Evolutionary conservation across 2,329 filamentous ascomycete genomes (phyloP).

Genomic region (Colletotrichum caudatum): DNA sequence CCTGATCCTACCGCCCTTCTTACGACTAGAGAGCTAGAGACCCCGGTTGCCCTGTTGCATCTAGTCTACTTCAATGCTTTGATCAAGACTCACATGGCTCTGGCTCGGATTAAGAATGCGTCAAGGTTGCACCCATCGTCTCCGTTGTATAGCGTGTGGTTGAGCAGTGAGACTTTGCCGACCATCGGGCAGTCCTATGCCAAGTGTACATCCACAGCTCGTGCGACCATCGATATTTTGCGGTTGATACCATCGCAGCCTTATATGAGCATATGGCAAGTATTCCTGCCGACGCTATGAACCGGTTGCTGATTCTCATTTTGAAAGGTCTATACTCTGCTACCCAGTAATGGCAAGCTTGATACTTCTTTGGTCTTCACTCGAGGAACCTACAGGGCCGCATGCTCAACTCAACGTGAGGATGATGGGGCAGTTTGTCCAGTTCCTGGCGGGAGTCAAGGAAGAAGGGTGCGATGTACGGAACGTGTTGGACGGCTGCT

Average conservation of each 20-base stretch:
- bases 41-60: slow-evolving; percentile 7
- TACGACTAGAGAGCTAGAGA: slow-evolving; percentile 15
- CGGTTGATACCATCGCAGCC: slow-evolving; percentile 23
- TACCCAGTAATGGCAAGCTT: slow-evolving; percentile 29
- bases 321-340: slow-evolving; percentile 23
- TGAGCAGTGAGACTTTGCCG: background rate
- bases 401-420: slow-evolving; percentile 26
- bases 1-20: background rate
- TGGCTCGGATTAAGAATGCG: slow-evolving; percentile 22
- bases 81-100: slow-evolving; percentile 20
- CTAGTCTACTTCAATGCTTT: slow-evolving; percentile 21
- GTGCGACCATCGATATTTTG: slow-evolving; percentile 24
- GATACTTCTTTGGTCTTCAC: slow-evolving; percentile 26
- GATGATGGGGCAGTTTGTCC: slow-evolving; percentile 30
- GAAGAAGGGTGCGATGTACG: slow-evolving; percentile 31
- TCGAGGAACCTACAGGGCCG: slow-evolving; percentile 32
- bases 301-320: background rate
- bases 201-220: slow-evolving; percentile 27
- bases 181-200: slow-evolving; percentile 18
- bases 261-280: slow-evolving; percentile 27
- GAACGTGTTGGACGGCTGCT: slow-evolving; percentile 30
- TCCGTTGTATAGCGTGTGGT: slow-evolving; percentile 5
- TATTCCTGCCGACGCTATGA: background rate
- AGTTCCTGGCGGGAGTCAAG: slow-evolving; percentile 27
- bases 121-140: slow-evolving; percentile 1